A percentile compares a stretch with the other conserved stretches of the same genome.
Evolutionary conservation across 2,329 filamentous ascomycete species (phyloP).

Genomic region (Penicillium psychrosexuale): DNA sequence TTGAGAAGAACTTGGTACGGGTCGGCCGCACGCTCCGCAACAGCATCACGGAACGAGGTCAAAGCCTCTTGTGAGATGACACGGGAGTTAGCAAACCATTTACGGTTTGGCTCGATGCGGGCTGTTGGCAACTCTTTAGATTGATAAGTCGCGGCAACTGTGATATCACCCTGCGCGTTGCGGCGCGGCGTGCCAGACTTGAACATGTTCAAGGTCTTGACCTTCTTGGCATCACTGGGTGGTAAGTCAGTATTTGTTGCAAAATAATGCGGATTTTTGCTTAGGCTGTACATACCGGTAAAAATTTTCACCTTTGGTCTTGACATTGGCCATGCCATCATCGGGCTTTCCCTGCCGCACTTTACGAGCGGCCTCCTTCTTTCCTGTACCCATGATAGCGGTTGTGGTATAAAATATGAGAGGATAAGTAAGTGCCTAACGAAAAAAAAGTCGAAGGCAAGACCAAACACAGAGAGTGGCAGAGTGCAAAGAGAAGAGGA

Average conservation of each 20-base stretch:
- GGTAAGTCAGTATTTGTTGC: slow-evolving; percentile 12
- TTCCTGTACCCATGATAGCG: slow-evolving; percentile 74
- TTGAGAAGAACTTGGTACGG: slow-evolving; percentile 95
- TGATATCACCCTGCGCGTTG: slow-evolving; percentile 79
- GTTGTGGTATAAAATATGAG: slow-evolving; percentile 15
- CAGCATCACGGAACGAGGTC: slow-evolving; percentile 81
- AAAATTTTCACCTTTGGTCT: slow-evolving; percentile 96
- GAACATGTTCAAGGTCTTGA: slow-evolving; percentile 84
- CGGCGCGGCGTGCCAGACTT: slow-evolving; percentile 81
- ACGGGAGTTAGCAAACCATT: slow-evolving; percentile 96
- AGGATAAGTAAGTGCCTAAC: slow-evolving; percentile 22
- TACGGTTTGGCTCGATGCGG: slow-evolving; percentile 89
- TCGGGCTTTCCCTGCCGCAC: slow-evolving; percentile 78
- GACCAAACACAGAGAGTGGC: slow-evolving; percentile 30
- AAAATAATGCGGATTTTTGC: slow-evolving; percentile 19
- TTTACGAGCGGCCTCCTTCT: slow-evolving; percentile 84
- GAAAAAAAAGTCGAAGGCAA: slow-evolving; percentile 29
- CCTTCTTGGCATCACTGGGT: slow-evolving; percentile 69
- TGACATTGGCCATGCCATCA: slow-evolving; percentile 89
- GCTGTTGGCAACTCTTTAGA: slow-evolving; percentile 76
- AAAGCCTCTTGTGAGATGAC: slow-evolving; percentile 87
- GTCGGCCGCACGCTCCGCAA: slow-evolving; percentile 84
- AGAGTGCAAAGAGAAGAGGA: slow-evolving; percentile 31
- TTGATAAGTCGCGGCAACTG: slow-evolving; percentile 79
- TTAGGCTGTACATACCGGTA: slow-evolving; percentile 62